Conservation (phyloP, 495 filamentous ascomycete species). For the Usnea hakonensis region DNA sequence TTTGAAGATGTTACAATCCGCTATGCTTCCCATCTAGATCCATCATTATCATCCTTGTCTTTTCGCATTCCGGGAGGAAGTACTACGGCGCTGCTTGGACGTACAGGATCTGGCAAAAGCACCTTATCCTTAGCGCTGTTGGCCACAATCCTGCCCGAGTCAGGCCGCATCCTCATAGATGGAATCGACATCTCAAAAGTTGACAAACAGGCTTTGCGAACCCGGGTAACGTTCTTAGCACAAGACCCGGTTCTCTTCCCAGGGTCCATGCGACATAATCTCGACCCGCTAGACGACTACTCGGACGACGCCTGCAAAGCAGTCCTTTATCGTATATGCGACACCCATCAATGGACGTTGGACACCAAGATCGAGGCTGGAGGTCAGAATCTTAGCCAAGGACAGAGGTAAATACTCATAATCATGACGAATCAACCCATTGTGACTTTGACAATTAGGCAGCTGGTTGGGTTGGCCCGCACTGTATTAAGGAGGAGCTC, state of each 20-base stretch:
- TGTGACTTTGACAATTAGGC: too few species aligned
- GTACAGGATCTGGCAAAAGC: slow-evolving; percentile 59
- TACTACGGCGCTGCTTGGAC: slow-evolving; percentile 57
- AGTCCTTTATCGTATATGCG: slow-evolving; percentile 42
- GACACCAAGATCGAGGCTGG: slow-evolving; percentile 42
- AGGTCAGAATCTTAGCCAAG: slow-evolving; percentile 45
- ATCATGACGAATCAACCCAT: too few species aligned
- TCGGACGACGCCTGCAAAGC: slow-evolving; percentile 35
- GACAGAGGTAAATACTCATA: too few species aligned
- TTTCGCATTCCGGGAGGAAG: slow-evolving; percentile 66
- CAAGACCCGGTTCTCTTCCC: slow-evolving; percentile 53
- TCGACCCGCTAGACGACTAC: slow-evolving; percentile 34
- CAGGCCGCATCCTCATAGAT: slow-evolving; percentile 52
- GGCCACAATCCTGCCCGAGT: slow-evolving; percentile 41
- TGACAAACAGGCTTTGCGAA: slow-evolving; percentile 51
- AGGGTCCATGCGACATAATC: slow-evolving; percentile 41
- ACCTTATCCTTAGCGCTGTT: slow-evolving; percentile 58
- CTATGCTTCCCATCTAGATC: slow-evolving; percentile 68
- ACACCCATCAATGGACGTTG: slow-evolving; percentile 46
- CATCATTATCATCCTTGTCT: slow-evolving; percentile 54
- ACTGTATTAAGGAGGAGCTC: slow-evolving; percentile 47
- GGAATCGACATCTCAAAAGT: slow-evolving; percentile 53
- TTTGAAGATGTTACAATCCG: slow-evolving; percentile 70
- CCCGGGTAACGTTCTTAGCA: slow-evolving; percentile 53
- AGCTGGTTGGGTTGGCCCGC: slow-evolving; percentile 56